Evolutionary conservation across 176 grass and related monocot genomes (phyloP).

Genomic region (Oryza meridionalis): DNA sequence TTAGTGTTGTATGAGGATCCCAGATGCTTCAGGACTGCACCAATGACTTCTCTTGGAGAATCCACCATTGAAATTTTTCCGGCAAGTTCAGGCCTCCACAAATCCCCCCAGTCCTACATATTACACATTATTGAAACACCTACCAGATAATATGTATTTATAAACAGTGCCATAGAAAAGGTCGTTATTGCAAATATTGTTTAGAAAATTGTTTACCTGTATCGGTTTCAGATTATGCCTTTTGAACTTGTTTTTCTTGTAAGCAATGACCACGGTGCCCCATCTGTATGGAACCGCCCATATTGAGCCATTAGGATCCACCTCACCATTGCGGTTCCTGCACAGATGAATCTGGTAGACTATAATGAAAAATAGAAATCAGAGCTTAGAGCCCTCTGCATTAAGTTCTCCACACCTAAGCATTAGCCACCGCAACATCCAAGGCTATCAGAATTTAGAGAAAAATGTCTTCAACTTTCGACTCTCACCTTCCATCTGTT

Average conservation of each 20-base stretch:
- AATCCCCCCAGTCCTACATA: constrained; percentile 85
- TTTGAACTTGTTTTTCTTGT: constrained; percentile 93
- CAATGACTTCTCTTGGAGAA: constrained; percentile 91
- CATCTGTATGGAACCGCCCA: constrained; percentile 86
- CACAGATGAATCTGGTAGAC: constrained; percentile 88
- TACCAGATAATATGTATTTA: neutral
- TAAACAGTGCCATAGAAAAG: neutral
- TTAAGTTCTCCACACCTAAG: neutral
- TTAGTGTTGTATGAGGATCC: constrained; percentile 81
- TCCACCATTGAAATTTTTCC: constrained; percentile 93
- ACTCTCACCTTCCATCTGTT: constrained; percentile 86
- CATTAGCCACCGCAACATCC: neutral
- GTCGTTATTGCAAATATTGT: constrained; percentile 3
- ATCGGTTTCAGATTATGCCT: constrained; percentile 83
- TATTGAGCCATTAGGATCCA: constrained; percentile 76
- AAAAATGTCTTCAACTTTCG: constrained; percentile 12
- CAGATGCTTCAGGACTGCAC: constrained; percentile 82
- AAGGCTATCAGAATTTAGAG: constrained; percentile 8
- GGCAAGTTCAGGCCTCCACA: constrained; percentile 87
- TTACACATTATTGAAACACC: neutral
- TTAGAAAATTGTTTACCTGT: constrained; percentile 51
- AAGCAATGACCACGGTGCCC: constrained; percentile 89
- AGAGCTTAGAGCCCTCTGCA: neutral
- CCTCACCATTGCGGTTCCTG: constrained; percentile 86
- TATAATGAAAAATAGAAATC: constrained; percentile 64